Conservation (phyloP, 2,329 filamentous ascomycete species). For the Claviceps capensis region DNA sequence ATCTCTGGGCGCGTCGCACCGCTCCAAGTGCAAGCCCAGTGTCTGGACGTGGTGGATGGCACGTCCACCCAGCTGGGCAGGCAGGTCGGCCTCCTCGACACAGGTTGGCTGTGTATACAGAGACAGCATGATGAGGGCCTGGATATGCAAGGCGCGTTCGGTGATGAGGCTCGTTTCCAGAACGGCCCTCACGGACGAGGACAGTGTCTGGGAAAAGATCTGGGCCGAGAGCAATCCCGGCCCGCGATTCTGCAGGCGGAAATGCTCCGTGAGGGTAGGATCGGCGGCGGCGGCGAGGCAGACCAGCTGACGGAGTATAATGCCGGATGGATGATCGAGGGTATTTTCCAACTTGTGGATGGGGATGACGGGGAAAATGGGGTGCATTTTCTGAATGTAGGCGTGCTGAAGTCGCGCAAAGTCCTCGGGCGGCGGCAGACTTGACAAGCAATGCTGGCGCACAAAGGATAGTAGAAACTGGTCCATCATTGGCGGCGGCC, state of each 20-base stretch:
- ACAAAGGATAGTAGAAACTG: slow-evolving; percentile 28
- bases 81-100: slow-evolving; percentile 39
- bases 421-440: slow-evolving; percentile 32
- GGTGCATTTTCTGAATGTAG: slow-evolving; percentile 39
- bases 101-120: slow-evolving; percentile 44
- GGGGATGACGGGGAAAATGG: slow-evolving; percentile 39
- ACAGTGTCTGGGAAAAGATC: slow-evolving; percentile 34
- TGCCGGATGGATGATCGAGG: slow-evolving; percentile 20
- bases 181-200: slow-evolving; percentile 33
- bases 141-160: slow-evolving; percentile 41
- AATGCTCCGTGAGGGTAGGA: slow-evolving; percentile 27
- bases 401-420: slow-evolving; percentile 30
- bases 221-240: slow-evolving; percentile 26
- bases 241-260: slow-evolving; percentile 29
- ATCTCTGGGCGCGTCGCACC: slow-evolving; percentile 24
- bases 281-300: slow-evolving; percentile 41
- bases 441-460: slow-evolving; percentile 31
- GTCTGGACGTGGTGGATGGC: slow-evolving; percentile 46
- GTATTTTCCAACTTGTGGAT: slow-evolving; percentile 18
- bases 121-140: slow-evolving; percentile 38
- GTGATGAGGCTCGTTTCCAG: slow-evolving; percentile 40
- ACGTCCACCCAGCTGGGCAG: slow-evolving; percentile 36
- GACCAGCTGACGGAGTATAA: slow-evolving; percentile 38
- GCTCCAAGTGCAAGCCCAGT: slow-evolving; percentile 37
- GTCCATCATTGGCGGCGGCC: slow-evolving; percentile 26